A percentile compares a stretch with the other conserved stretches of the same genome.
Conservation (phyloP, 768 basidiomycete species). For the Naganishia antarctica region DNA sequence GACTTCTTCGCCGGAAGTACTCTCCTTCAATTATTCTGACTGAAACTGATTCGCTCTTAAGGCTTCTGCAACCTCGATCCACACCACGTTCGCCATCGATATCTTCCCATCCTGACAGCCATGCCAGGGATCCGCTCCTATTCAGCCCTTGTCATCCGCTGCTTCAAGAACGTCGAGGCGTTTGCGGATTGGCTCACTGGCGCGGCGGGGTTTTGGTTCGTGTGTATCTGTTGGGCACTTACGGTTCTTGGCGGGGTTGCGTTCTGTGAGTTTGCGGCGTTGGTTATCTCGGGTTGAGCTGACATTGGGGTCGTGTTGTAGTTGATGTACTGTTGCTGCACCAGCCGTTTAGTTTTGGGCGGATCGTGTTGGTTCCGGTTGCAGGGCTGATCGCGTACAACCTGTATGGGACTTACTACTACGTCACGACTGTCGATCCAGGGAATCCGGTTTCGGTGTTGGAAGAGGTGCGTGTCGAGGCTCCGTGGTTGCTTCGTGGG, state of each 20-base stretch:
- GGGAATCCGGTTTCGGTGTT: conserved; percentile 57
- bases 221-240: conserved; percentile 70
- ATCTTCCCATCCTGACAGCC: not conserved
- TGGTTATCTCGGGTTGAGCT: not conserved
- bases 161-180: conserved; percentile 66
- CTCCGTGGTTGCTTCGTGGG: conserved; percentile 31
- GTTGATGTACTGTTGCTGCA: conserved; percentile 73
- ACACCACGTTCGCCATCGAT: no score
- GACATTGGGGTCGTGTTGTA: conserved; percentile 43
- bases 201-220: conserved; percentile 85
- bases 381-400: conserved; percentile 74
- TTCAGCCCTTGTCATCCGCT: conserved; percentile 55
- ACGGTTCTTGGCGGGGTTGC: conserved; percentile 64
- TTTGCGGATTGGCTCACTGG: conserved; percentile 75
- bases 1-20: no score
- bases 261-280: conserved; percentile 65
- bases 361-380: conserved; percentile 55
- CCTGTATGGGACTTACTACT: conserved; percentile 76
- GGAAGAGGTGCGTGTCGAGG: conserved; percentile 6
- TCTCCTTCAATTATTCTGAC: no score
- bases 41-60: no score
- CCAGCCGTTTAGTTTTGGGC: conserved; percentile 59
- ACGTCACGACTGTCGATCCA: conserved; percentile 70
- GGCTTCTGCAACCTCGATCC: no score
- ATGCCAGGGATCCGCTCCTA: conserved; percentile 36